Conservation (phyloP, 768 basidiomycete genomes). For the Mycena vulgaris region DNA sequence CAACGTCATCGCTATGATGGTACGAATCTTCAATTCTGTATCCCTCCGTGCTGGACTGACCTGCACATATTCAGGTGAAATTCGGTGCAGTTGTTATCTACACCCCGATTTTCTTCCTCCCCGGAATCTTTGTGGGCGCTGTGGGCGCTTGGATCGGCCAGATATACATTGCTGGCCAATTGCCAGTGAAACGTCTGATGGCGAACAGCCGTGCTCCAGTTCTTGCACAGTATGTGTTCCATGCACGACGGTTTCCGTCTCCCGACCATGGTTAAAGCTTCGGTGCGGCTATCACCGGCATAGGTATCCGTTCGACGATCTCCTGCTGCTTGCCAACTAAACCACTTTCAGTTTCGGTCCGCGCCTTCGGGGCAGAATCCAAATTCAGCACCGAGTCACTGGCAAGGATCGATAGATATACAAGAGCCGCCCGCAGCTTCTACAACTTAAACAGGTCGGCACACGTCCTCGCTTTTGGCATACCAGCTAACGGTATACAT, state of each 20-base stretch:
- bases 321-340: not conserved
- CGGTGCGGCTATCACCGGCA: conserved; percentile 63
- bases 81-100: conserved; percentile 48
- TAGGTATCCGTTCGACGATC: conserved; percentile 31
- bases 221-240: conserved; percentile 49
- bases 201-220: conserved; percentile 45
- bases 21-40: conserved; percentile 36
- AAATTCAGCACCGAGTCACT: conserved; percentile 53
- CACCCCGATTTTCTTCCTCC: conserved; percentile 46
- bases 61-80: conserved; percentile 37
- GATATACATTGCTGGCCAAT: conserved; percentile 47
- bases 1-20: conserved; percentile 55
- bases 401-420: conserved; percentile 58
- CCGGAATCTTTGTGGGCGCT: conserved; percentile 42
- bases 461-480: not conserved
- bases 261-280: conserved; percentile 39
- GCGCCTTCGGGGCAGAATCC: conserved; percentile 65
- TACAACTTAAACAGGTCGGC: conserved; percentile 50
- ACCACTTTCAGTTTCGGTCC: conserved; percentile 48
- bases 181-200: conserved; percentile 46
- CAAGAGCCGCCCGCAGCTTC: conserved; percentile 37
- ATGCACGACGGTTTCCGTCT: conserved; percentile 41
- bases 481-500: conserved; percentile 66
- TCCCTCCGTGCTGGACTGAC: not conserved
- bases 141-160: conserved; percentile 40